Percentiles rank a stretch among this genome's conserved stretches.
Conservation (phyloP, 208 protist genomes). For the Sergeia podlipaevii region DNA sequence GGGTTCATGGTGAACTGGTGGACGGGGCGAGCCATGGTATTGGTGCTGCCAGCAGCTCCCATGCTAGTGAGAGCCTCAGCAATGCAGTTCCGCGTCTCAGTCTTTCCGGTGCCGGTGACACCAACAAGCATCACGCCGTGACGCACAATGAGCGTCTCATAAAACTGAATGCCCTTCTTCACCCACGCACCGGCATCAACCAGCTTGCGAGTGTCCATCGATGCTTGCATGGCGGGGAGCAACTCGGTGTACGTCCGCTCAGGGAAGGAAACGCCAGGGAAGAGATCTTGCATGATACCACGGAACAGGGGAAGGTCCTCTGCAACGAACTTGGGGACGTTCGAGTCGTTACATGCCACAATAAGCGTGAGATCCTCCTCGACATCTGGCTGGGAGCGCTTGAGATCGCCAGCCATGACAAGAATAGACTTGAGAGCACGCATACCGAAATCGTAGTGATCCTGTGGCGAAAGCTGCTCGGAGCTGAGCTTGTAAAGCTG, state of each 20-base stretch:
- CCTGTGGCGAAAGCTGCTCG: slow-evolving; percentile 97
- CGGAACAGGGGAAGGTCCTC: slow-evolving; percentile 98
- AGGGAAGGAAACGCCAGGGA: slow-evolving; percentile 95
- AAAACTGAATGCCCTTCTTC: slow-evolving; percentile 97
- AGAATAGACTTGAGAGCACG: slow-evolving; percentile 98
- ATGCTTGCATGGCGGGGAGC: slow-evolving; percentile 82
- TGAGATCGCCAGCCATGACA: slow-evolving; percentile 97
- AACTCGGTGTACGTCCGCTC: slow-evolving; percentile 92
- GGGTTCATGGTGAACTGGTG: slow-evolving; percentile 97
- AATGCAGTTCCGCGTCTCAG: slow-evolving; percentile 80
- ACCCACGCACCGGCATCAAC: slow-evolving; percentile 83
- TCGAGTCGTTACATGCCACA: slow-evolving; percentile 96
- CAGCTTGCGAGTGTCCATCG: slow-evolving; percentile 71
- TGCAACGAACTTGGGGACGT: slow-evolving; percentile 99
- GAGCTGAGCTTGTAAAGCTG: slow-evolving; percentile 98
- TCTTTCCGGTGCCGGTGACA: slow-evolving; percentile 96
- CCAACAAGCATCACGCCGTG: slow-evolving; percentile 99
- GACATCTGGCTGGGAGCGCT: slow-evolving; percentile 95
- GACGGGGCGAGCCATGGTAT: slow-evolving; percentile 77
- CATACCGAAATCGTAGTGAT: slow-evolving; percentile 99
- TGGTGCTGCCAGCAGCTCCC: slow-evolving; percentile 39
- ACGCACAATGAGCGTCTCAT: slow-evolving; percentile 97
- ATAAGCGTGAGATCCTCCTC: slow-evolving; percentile 97
- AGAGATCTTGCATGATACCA: slow-evolving; percentile 98
- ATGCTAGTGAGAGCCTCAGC: slow-evolving; percentile 70